Base-by-base conservation (phyloP, 495 filamentous ascomycete species). In the Oleoguttula mirabilis region DNA sequence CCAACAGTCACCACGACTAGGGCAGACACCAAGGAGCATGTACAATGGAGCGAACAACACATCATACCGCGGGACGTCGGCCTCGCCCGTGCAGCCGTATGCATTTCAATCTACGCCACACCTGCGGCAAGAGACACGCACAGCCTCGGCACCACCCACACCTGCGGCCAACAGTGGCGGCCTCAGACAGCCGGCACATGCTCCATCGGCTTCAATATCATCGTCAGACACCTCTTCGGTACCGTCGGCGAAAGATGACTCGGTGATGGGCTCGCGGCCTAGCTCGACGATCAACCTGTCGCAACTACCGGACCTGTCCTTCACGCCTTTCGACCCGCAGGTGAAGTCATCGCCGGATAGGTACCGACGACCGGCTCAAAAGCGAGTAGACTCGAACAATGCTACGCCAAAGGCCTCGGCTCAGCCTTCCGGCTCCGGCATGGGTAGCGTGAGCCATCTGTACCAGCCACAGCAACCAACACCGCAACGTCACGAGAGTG, bases 21-120 rank as follows among this genome's bases (percentile, higher is more conserved):
- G 43, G 17, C 57, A 58, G 32, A 45, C 52, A 36, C 46, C 55
- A 24, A 55, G 59, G 51, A 58, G 41, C 47, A 49, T 54, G 38
- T 45, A 43, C 24, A 45, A 41, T 33, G 38, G 24, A 22, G 39
- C 39, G 35, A 39, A 51, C 45, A 55, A 25, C 25, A 47, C 28
- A 23, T 28, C 25, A n/a, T 94, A 92, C 66, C 75, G 84, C 62
- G 73, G 75, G 50, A 69, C 78, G 55, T 69, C 76, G 33, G 63
- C 73, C 44, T 75, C 77, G 39, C 76, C 80, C 21, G 71, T 82
- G 34, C 81, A 87, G 53, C 83, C 84, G 10, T 94, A 95, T 65
- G 81, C 84, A 23, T 93, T 90, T 62, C 82, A 76, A 23, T 72
- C 69, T 55, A 82, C 85, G 39, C 82, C 86, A 17, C 72, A 83